A percentile compares a stretch with the other conserved stretches of the same genome.
These are phyloP conservation scores for Alternaria novae-zelandiae DNA, from an alignment of 2,329 filamentous ascomycete species.

Conservation along the genomic window DNA sequence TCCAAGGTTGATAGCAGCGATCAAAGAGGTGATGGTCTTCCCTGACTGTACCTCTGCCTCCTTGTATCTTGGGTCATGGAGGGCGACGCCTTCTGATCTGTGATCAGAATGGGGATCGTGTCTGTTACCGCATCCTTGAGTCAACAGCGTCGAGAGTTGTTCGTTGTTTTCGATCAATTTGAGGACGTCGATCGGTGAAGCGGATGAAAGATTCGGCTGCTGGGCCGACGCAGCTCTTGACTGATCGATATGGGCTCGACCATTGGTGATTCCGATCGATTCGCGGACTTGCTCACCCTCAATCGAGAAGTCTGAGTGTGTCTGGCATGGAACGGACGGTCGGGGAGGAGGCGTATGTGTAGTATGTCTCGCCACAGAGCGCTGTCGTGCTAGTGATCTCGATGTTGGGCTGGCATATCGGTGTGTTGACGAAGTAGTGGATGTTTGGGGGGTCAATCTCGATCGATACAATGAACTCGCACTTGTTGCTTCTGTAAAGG, in stretches of 20 bases:
- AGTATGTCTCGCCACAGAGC: background rate
- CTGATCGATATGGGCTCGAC: background rate
- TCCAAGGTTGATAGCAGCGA: background rate
- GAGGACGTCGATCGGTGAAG: background rate
- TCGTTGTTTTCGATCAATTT: background rate
- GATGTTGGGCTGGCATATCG: background rate
- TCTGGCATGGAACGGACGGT: background rate
- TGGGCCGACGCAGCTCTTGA: background rate
- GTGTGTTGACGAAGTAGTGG: background rate
- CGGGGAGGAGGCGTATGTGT: background rate
- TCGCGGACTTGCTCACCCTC: background rate
- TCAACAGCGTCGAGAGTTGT: background rate
- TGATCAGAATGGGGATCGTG: background rate
- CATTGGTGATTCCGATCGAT: background rate
- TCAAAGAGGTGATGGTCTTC: background rate
- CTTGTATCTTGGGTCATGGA: background rate
- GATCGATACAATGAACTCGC: too few relatives aligned
- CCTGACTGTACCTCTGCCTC: background rate
- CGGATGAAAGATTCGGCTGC: background rate
- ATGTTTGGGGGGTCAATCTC: background rate
- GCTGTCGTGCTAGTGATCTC: background rate
- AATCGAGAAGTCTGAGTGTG: background rate
- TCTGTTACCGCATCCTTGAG: background rate
- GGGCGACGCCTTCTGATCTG: background rate
- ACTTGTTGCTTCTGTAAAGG: too few relatives aligned